Evolutionary conservation across 106 monocot genomes (phyloP).

Genomic region (Agapanthus africanus): DNA sequence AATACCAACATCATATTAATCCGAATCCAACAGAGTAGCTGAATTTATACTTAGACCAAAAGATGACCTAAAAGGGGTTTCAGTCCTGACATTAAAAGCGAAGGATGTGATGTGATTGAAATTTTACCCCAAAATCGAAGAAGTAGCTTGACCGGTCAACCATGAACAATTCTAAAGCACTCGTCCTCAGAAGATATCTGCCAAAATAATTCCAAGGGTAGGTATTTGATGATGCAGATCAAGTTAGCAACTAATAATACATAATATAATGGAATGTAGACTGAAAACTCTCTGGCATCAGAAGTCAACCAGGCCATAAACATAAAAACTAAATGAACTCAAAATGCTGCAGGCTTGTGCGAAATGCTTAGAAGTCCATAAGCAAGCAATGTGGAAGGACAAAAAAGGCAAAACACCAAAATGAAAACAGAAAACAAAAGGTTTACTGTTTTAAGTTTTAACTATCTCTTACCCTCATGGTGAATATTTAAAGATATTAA

Average conservation of each 20-base stretch:
- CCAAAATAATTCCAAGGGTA: slow-evolving; percentile 7
- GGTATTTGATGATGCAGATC: background rate
- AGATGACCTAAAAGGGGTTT: background rate
- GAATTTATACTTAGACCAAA: background rate
- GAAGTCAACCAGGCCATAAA: background rate
- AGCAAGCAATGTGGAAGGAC: background rate
- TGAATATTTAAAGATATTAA: background rate
- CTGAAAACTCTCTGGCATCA: background rate
- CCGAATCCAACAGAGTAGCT: background rate
- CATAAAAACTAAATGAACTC: background rate
- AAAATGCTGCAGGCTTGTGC: background rate
- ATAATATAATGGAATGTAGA: background rate
- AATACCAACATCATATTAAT: too few species aligned
- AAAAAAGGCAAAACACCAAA: background rate
- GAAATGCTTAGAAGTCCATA: background rate
- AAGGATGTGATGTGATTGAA: background rate
- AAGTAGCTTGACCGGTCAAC: slow-evolving; percentile 84
- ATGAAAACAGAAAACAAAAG: background rate
- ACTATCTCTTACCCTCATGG: background rate
- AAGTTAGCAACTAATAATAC: background rate
- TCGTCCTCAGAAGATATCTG: slow-evolving; percentile 88
- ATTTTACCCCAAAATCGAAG: slow-evolving; percentile 95
- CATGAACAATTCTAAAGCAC: slow-evolving; percentile 96
- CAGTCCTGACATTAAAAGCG: background rate
- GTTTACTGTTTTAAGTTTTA: background rate